Conservation (phyloP, 495 filamentous ascomycete genomes). For the Tricharina praecox region DNA sequence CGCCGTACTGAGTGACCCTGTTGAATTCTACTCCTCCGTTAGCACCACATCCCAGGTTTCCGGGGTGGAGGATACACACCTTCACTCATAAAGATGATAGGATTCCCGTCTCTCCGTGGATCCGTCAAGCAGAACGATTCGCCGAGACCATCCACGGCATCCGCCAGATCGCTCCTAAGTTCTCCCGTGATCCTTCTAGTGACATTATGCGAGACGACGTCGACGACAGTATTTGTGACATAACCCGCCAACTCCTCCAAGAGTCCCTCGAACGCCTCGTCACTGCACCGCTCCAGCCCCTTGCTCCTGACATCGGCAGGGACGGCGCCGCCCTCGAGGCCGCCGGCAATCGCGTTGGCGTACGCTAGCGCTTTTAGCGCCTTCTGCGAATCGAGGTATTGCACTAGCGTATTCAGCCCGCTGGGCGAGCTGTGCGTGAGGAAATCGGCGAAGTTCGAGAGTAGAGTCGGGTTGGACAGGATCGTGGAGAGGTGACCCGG, state of each 20-base stretch:
- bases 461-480: conserved; percentile 22
- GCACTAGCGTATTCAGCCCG: conserved; percentile 39
- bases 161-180: conserved; percentile 17
- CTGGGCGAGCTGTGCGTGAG: conserved; percentile 35
- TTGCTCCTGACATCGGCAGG: background rate
- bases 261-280: conserved; percentile 1
- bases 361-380: conserved; percentile 48
- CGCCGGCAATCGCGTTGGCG: conserved; percentile 43
- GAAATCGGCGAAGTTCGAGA: conserved; percentile 41
- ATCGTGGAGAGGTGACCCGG: background rate
- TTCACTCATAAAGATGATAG: conserved; percentile 51
- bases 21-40: conserved; percentile 35
- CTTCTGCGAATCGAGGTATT: conserved; percentile 44
- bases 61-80: conserved; percentile 30
- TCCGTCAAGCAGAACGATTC: conserved; percentile 67
- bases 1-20: conserved; percentile 45
- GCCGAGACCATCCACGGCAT: conserved; percentile 48
- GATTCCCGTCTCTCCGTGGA: conserved; percentile 54
- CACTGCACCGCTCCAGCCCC: background rate
- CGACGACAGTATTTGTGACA: conserved; percentile 44
- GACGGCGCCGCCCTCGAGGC: conserved; percentile 28
- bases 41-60: background rate
- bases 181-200: conserved; percentile 39
- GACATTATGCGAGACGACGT: conserved; percentile 40
- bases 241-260: conserved; percentile 50